Base-by-base conservation (phyloP, 1,139 yeast species). In the Yamadazyma taylorii region DNA sequence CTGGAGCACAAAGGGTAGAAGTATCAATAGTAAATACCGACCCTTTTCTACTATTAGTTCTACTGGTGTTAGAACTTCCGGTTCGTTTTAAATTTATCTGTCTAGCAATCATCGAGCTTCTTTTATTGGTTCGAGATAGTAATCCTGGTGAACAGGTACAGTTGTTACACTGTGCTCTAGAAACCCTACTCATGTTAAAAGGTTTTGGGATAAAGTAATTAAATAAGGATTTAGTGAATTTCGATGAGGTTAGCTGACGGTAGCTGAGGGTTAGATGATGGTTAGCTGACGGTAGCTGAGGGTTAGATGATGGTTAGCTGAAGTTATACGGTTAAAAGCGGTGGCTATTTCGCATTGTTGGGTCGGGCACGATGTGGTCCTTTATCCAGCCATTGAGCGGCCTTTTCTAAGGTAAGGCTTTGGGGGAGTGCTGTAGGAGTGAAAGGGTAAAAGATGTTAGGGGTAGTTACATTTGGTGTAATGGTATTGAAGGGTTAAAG, bases 121-220 rank as follows among this genome's bases (percentile, higher is more conserved):
- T 65, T 52, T 80, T 69, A 51, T 73, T 78, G 40, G 75, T 78
- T 51, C 94, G 72, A 14, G 88, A 80, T 36, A 85, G 60, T 36
- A 84, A 64, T 6, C 95, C 95, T 7, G 92, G 92, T 0, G 90
- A 82, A 56, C 94, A 85, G 2, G 88, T 83, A 63, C 95, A 85
- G 61, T 85, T 80, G 35, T 77, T 71, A 58, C 94, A 85, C 53
- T 68, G 73, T 27, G 66, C 72, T 54, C 77, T 62, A 10, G 63
- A 51, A 8, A 67, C 62, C 56, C 66, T 63, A 32, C 59, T 47
- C 53, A 55, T 48, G 22, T 27, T 16, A 8, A 19, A 19, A 19
- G 8, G 8, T 19, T 19, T n/a, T n/a, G n/a, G n/a, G n/a, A n/a
- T n/a, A n/a, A n/a, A n/a, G n/a, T n/a, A n/a, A n/a, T n/a, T n/a